These are phyloP conservation scores for Geopyxis carbonaria DNA, from an alignment of 495 filamentous ascomycete genomes.

Conservation along the genomic window DNA sequence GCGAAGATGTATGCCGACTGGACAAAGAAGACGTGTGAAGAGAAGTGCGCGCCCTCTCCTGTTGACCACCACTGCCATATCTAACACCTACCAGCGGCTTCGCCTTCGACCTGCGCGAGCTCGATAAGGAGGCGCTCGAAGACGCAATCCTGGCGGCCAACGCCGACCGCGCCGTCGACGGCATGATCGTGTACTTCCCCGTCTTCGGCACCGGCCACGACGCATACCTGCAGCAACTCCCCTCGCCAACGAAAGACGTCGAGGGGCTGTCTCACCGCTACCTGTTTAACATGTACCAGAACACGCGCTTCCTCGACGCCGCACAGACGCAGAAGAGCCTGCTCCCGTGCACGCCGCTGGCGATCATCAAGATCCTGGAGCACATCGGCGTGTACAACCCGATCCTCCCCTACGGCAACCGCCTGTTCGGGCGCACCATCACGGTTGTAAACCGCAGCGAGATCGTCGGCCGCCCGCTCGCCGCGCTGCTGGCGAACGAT, in stretches of 20 bases:
- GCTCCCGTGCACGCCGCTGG: slow-evolving; percentile 86
- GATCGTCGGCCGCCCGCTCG: slow-evolving; percentile 83
- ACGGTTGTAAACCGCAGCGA: slow-evolving; percentile 91
- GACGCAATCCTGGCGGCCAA: slow-evolving; percentile 72
- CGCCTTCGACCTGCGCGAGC: slow-evolving; percentile 61
- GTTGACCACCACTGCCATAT: background rate
- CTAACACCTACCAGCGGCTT: slow-evolving; percentile 48
- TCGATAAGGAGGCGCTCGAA: slow-evolving; percentile 76
- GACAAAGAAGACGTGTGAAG: slow-evolving; percentile 87
- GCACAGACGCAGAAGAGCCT: slow-evolving; percentile 73
- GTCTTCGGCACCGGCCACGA: slow-evolving; percentile 81
- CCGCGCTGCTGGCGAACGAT: slow-evolving; percentile 91
- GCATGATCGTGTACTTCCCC: slow-evolving; percentile 96
- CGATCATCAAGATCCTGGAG: slow-evolving; percentile 90
- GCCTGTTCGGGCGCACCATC: slow-evolving; percentile 76
- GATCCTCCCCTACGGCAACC: slow-evolving; percentile 85
- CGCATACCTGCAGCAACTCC: slow-evolving; percentile 88
- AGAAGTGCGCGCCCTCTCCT: slow-evolving; percentile 50
- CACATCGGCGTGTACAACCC: slow-evolving; percentile 90
- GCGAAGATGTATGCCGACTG: slow-evolving; percentile 87
- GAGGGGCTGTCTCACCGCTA: slow-evolving; percentile 87
- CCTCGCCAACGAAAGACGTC: slow-evolving; percentile 76
- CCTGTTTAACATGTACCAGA: slow-evolving; percentile 99
- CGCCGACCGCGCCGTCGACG: slow-evolving; percentile 56
- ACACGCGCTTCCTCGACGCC: slow-evolving; percentile 78